phyloP scores from a whole-genome alignment of 345 rosid species.

The Anastatica hierochuntica region DNA sequence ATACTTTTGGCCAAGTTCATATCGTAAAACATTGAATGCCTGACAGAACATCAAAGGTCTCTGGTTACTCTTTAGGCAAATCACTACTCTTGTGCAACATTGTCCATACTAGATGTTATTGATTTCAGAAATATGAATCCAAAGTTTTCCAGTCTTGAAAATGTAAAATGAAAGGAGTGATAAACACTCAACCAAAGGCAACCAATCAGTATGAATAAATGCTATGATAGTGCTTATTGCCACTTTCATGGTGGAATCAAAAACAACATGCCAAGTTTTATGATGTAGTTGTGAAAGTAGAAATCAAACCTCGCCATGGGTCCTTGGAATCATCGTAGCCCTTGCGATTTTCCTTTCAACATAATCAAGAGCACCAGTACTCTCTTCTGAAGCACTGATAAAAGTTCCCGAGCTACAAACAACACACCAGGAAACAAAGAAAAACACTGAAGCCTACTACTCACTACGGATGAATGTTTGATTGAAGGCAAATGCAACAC shows the following conservation, averaged over 20 bases:
- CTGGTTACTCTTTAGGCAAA: background rate
- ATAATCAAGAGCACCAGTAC: slow-evolving; percentile 39
- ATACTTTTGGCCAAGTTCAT: slow-evolving; percentile 84
- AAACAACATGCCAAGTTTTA: background rate
- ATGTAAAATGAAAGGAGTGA: too few relatives aligned
- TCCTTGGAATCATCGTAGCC: slow-evolving; percentile 57
- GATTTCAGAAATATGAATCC: too few relatives aligned
- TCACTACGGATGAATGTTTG: background rate
- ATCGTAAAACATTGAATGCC: slow-evolving; percentile 81
- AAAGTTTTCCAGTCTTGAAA: too few relatives aligned
- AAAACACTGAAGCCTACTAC: background rate
- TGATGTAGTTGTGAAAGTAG: background rate
- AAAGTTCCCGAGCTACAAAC: slow-evolving; percentile 70
- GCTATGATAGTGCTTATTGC: too few relatives aligned
- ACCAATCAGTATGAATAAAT: too few relatives aligned
- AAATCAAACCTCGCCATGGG: slow-evolving; percentile 57
- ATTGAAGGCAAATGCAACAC: background rate
- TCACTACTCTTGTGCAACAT: too few relatives aligned
- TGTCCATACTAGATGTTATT: too few relatives aligned
- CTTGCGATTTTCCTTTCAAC: slow-evolving; percentile 63
- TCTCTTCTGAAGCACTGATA: slow-evolving; percentile 58
- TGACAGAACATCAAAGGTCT: slow-evolving; percentile 30
- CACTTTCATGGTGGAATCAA: background rate
- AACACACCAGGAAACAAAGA: too few relatives aligned
- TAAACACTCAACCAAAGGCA: too few relatives aligned